These are phyloP conservation scores for Alternaria brassicicola DNA, from an alignment of 2,329 filamentous ascomycete species.

Conservation along the genomic window DNA sequence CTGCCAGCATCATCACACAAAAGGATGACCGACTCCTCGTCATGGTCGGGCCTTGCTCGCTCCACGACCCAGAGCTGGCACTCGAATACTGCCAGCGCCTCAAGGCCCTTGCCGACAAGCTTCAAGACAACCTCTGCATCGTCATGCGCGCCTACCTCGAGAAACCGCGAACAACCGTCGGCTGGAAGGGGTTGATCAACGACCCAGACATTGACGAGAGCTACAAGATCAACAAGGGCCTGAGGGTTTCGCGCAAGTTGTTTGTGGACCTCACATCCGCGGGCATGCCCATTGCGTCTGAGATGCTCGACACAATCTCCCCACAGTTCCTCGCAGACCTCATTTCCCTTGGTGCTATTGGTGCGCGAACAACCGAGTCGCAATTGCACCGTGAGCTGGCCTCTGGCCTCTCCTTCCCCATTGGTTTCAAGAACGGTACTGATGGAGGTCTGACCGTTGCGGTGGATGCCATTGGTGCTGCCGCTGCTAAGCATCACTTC, in stretches of 20 bases:
- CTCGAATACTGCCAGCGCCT: constrained; percentile 86
- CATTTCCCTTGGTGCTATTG: constrained; percentile 93
- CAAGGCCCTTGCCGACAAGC: constrained; percentile 76
- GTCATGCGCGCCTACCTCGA: constrained; percentile 99
- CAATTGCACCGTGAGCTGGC: constrained; percentile 96
- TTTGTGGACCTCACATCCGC: constrained; percentile 86
- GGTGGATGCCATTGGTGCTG: constrained; percentile 89
- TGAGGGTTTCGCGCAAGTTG: constrained; percentile 88
- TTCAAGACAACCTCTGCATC: constrained; percentile 83
- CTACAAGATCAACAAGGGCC: constrained; percentile 98
- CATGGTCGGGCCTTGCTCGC: constrained; percentile 93
- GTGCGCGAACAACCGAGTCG: constrained; percentile 93
- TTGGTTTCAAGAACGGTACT: constrained; percentile 99
- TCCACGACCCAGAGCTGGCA: constrained; percentile 89
- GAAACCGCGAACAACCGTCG: constrained; percentile 96
- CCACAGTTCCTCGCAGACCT: constrained; percentile 97
- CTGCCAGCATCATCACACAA: constrained; percentile 77
- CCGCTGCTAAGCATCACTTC: constrained; percentile 89
- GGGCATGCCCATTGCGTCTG: constrained; percentile 93
- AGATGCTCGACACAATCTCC: constrained; percentile 99
- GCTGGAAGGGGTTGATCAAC: constrained; percentile 99
- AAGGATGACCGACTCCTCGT: constrained; percentile 87
- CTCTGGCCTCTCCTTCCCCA: constrained; percentile 92
- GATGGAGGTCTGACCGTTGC: constrained; percentile 90
- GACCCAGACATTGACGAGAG: constrained; percentile 97